These are phyloP conservation scores for Cenchrus fungigraminus DNA, from an alignment of 176 grass and related monocot species.

Conservation along the genomic window DNA sequence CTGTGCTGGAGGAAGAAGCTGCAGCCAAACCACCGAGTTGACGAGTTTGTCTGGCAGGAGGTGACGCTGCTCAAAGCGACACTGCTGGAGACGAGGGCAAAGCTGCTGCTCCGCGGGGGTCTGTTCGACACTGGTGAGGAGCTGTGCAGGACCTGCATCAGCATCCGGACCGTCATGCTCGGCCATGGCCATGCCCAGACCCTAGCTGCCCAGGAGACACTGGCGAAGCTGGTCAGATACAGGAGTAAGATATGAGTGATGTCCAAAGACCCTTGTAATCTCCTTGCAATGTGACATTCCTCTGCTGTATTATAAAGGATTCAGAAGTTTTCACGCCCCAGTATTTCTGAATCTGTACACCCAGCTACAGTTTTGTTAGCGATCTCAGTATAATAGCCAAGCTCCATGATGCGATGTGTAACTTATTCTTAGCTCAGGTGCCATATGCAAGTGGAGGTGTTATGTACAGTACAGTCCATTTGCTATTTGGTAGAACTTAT, in stretches of 20 bases:
- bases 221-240: constrained; percentile 93
- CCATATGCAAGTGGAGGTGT: constrained; percentile 42
- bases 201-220: constrained; percentile 85
- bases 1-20: constrained; percentile 91
- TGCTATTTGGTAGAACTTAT: constrained; percentile 38
- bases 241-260: constrained; percentile 82
- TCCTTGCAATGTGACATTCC: constrained; percentile 17
- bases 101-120: constrained; percentile 83
- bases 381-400: constrained; percentile 26
- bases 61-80: constrained; percentile 94
- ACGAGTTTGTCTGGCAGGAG: constrained; percentile 96
- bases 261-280: not conserved
- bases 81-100: constrained; percentile 80
- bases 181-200: constrained; percentile 83
- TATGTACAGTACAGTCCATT: constrained; percentile 57
- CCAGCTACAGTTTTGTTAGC: constrained; percentile 58
- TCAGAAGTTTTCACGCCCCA: constrained; percentile 10
- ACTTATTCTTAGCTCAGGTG: constrained; percentile 25
- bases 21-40: constrained; percentile 66
- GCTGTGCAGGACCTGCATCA: constrained; percentile 93
- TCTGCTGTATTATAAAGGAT: constrained; percentile 17
- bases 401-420: constrained; percentile 38
- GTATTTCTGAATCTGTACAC: constrained; percentile 31
- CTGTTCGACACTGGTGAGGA: constrained; percentile 87
- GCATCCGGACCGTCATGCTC: constrained; percentile 95